These are phyloP conservation scores for Colletotrichum magnum DNA, from an alignment of 2,329 filamentous ascomycete genomes.

Conservation along the genomic window DNA sequence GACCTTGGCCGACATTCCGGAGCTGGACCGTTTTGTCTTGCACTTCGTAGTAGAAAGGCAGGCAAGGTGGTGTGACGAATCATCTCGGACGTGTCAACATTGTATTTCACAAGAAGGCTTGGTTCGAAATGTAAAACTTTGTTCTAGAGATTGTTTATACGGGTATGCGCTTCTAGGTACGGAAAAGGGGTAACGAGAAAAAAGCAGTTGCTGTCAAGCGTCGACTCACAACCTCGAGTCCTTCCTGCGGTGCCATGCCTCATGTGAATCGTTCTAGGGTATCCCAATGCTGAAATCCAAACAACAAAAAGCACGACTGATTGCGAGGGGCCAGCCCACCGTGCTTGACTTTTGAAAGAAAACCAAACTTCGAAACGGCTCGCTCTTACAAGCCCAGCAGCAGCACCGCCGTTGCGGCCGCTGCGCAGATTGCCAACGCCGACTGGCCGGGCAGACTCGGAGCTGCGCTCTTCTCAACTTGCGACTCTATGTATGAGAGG, in stretches of 20 bases:
- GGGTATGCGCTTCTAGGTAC: slow-evolving; percentile 35
- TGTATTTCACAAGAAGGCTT: not conserved
- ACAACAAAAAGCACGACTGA: slow-evolving; percentile 20
- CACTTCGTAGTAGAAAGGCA: too few relatives aligned
- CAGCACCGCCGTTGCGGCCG: slow-evolving; percentile 1
- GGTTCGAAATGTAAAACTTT: not conserved
- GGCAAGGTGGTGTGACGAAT: too few relatives aligned
- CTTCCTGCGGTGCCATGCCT: slow-evolving; percentile 43
- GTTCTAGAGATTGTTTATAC: slow-evolving; percentile 11
- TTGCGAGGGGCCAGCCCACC: slow-evolving; percentile 37
- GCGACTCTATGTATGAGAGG: slow-evolving; percentile 41
- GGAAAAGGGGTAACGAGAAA: not conserved
- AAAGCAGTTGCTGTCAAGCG: not conserved
- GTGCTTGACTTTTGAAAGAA: slow-evolving; percentile 9
- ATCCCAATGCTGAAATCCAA: slow-evolving; percentile 38
- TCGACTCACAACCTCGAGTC: slow-evolving; percentile 13
- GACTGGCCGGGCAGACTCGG: slow-evolving; percentile 9
- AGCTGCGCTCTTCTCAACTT: slow-evolving; percentile 39
- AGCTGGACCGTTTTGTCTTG: too few relatives aligned
- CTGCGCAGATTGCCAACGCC: slow-evolving; percentile 19
- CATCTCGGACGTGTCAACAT: not conserved
- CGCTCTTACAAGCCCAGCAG: slow-evolving; percentile 14
- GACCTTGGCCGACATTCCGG: too few relatives aligned
- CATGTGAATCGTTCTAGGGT: slow-evolving; percentile 39
- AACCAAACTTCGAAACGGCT: not conserved